Conservation (phyloP, 2,329 filamentous ascomycete species). For the Furcasterigmium furcatum region DNA sequence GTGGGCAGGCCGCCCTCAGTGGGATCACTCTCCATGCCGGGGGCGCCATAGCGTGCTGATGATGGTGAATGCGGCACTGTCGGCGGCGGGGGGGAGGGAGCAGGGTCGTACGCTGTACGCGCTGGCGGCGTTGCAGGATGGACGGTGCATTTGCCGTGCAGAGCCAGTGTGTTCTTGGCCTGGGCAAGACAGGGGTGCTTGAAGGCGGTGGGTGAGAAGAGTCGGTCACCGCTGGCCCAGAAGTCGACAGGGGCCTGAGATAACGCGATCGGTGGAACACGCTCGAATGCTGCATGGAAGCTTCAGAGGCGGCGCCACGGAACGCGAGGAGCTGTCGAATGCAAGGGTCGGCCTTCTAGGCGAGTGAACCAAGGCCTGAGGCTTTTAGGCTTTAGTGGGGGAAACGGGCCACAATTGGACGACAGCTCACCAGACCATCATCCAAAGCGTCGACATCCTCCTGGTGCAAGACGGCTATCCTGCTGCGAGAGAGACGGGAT, state of each 20-base stretch:
- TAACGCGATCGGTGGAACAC: conserved; percentile 5
- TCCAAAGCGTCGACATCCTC: no score
- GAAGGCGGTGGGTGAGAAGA: background rate
- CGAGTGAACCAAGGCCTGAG: background rate
- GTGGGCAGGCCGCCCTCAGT: no score
- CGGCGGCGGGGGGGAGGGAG: no score
- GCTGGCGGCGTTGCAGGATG: no score
- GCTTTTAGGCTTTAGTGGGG: background rate
- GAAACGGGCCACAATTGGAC: background rate
- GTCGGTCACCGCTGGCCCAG: background rate
- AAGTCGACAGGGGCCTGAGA: conserved; percentile 1
- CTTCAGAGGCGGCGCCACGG: background rate
- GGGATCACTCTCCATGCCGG: no score
- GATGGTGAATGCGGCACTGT: no score
- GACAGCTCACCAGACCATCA: background rate
- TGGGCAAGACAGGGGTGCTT: background rate
- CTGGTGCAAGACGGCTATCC: no score
- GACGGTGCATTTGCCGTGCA: no score
- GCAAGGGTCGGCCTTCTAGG: background rate
- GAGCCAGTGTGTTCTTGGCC: background rate
- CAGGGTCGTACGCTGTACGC: no score
- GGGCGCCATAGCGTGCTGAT: no score
- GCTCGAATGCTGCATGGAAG: conserved; percentile 6
- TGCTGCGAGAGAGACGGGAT: no score
- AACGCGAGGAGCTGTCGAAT: background rate